Base-by-base conservation (phyloP, 495 filamentous ascomycete species). In the Xylaria intraflava region DNA sequence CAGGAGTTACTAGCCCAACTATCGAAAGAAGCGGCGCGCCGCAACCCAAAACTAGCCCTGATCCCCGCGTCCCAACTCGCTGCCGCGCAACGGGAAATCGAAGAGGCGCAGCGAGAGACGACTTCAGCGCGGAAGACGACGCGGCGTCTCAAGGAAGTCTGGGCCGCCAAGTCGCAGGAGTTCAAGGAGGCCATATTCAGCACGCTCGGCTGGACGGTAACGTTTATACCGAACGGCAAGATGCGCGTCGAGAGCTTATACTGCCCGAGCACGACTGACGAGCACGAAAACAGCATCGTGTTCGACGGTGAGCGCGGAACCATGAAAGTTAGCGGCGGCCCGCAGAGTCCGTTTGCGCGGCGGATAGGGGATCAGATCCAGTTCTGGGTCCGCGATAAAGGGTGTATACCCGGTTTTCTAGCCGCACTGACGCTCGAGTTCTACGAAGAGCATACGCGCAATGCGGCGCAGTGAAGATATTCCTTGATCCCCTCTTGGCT, bases 241-340 rank as follows among this genome's bases (percentile, higher is more conserved):
- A 92, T 95, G 62, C 80, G 86, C 12, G 86, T 95, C 45, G 90
- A 89, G 24, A 83, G 78, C 43, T 81, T 90, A 63, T 90, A 89
- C 63, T 85, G 85, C 59, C 82, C 87, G 0, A 82, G 78, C 4
- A 52, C 68, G 8, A 82, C 81, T 35, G 83, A 81, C 38, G 84
- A 87, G 64, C 79, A 88, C 66, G 88, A 89, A 77, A 94, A 92
- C 57, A 89, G 85, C 43, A 95, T 99, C 54, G 82, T 96, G 1
- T 97, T 99, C 70, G 93, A 99, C 72, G 94, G 92, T 20, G 92
- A 97, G 69, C 86, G 87, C 56, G 85, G 93, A 23, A 96, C 89
- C 20, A 98, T 98, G 93, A 97, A 97, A 75, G 86, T 97, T 53
- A 85, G 84, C 14, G 93, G 93, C 5, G 93, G 93, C 0, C 88